Evolutionary conservation across 148 eudicot species (phyloP).

Genomic region (Selenicereus undatus): DNA sequence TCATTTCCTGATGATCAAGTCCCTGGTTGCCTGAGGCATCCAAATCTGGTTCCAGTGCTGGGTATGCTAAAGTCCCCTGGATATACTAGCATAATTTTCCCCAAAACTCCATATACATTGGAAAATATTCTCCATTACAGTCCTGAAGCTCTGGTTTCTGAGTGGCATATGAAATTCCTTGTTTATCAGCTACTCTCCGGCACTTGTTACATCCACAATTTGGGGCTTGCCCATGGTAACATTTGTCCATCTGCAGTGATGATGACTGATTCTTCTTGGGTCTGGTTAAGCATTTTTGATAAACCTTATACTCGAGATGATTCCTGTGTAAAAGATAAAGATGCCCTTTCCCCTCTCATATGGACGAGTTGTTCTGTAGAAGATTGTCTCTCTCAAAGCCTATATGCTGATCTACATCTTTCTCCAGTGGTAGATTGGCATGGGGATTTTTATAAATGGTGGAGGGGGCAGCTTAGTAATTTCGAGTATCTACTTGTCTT

Average conservation of each 20-base stretch:
- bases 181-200: constrained; percentile 85
- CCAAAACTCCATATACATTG: constrained; percentile 73
- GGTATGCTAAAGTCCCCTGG: constrained; percentile 56
- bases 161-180: constrained; percentile 66
- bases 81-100: constrained; percentile 48
- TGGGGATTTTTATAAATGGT: constrained; percentile 65
- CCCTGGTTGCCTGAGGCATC: constrained; percentile 96
- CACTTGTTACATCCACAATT: constrained; percentile 67
- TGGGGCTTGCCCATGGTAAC: constrained; percentile 76
- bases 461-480: constrained; percentile 86
- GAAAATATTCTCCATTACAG: constrained; percentile 77
- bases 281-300: constrained; percentile 68
- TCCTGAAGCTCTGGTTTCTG: constrained; percentile 68
- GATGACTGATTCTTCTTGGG: constrained; percentile 71
- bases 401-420: constrained; percentile 64
- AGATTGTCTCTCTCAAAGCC: constrained; percentile 48
- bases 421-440: constrained; percentile 59
- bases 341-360: constrained; percentile 13
- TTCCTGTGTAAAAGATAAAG: constrained; percentile 23
- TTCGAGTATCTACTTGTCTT: constrained; percentile 85
- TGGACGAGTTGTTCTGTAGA: constrained; percentile 31
- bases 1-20: constrained; percentile 55
- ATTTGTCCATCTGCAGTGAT: constrained; percentile 58
- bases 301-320: constrained; percentile 31
- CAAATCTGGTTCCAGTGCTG: constrained; percentile 72